A percentile compares a stretch with the other conserved stretches of the same genome.
Evolutionary conservation across 257 asterid genomes (phyloP).

Genomic region (Voacanga thouarsii): DNA sequence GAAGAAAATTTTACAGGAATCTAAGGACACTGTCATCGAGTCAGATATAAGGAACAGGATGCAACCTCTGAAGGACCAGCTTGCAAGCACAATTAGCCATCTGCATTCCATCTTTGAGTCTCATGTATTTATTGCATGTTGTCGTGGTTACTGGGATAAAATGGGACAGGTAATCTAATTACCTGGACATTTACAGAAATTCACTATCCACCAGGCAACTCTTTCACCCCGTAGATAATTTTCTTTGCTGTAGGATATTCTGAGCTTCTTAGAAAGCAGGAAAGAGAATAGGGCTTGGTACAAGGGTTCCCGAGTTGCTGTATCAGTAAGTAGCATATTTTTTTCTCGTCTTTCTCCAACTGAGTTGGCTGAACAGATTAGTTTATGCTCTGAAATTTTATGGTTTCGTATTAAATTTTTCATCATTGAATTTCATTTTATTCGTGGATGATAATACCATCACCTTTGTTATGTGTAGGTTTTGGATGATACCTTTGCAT

Average conservation of each 20-base stretch:
- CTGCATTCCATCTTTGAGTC: conserved; percentile 39
- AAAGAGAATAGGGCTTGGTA: conserved; percentile 56
- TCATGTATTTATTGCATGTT: conserved; percentile 42
- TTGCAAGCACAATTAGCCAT: conserved; percentile 38
- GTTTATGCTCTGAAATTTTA: not conserved
- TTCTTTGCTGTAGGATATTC: conserved; percentile 34
- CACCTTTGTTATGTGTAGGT: conserved; percentile 27
- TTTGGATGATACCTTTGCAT: conserved; percentile 47
- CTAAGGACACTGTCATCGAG: conserved; percentile 40
- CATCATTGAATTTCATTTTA: not conserved
- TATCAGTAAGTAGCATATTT: conserved; percentile 38
- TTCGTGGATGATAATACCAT: not conserved
- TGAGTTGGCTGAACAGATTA: not conserved
- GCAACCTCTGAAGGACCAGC: conserved; percentile 48
- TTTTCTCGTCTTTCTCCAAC: not conserved
- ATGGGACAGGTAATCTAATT: conserved; percentile 41
- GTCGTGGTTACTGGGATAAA: conserved; percentile 56
- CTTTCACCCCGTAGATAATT: not conserved
- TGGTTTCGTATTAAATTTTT: not conserved
- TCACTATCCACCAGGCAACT: not conserved
- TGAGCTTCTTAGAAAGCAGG: conserved; percentile 47
- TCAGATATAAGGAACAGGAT: conserved; percentile 46
- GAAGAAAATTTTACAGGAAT: conserved; percentile 48
- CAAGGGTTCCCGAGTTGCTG: conserved; percentile 45
- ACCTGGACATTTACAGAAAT: not conserved